Base-by-base conservation (phyloP, 192 early-diverging fungal genomes). In the Backusella sp. region DNA sequence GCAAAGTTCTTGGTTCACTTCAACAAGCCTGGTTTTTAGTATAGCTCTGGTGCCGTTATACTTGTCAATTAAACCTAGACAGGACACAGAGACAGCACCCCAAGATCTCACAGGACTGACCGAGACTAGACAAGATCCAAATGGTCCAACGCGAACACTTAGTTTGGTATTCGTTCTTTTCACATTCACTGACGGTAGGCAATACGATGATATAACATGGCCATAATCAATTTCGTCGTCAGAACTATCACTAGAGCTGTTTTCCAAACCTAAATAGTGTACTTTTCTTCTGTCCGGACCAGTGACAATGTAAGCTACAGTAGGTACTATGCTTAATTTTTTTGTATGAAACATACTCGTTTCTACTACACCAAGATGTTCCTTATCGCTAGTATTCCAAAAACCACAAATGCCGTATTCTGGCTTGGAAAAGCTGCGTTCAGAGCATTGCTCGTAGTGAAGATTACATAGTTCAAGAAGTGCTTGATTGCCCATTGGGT, bases 21-120 rank as follows among this genome's bases (percentile, higher is more conserved):
- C 28, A 30, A 26, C 4, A 1, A 71, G 26, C 1, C 1, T 49
- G 5, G 70, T 71, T 49, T 71, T 26, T 12, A 44, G 30, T 15
- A 82, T 44, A 21, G 81, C 68, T 28, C 30, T 34, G 5, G 56
- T 73, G 15, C 81, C 65, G 36, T 82, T 82, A 59, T 80, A 82
- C 59, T 82, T 82, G 68, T 82, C 71, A 39, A 76, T 72, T 12
- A 82, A 56, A 11, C 81, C 81, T 23, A 82, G 56, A 36, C 74
- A 79, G 14, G 81, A 39, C 3, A 76, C 46, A 19, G 68, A 71
- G 4, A 46, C 6, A 14, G 19, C 21, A 30, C 44, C 42, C 26
- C 28, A n/a, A 67, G 14, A 26, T 11, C 59, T 34, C 21, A 70
- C 36, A 37, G 36, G 11, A 39, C 70, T 49, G 12, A 71, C 26